phyloP scores from a whole-genome alignment of 1,284 basidiomycete genomes.

The Cutaneotrichosporon cavernicola region DNA sequence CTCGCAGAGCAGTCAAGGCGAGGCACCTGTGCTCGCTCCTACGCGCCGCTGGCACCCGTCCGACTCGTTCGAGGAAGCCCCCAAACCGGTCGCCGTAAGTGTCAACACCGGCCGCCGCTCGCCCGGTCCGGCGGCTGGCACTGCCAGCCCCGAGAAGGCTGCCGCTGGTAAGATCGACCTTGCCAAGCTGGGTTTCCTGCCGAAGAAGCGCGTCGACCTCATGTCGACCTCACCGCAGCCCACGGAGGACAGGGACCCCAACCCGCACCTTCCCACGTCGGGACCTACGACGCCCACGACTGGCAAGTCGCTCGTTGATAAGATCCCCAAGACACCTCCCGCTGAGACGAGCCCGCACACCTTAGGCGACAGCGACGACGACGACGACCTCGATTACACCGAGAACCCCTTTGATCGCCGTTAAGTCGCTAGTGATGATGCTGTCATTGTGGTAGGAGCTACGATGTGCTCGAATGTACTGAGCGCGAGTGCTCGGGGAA shows the following conservation, averaged over 20 bases:
- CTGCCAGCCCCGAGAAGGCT: constrained; percentile 29
- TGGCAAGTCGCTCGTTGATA: constrained; percentile 29
- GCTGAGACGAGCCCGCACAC: constrained; percentile 31
- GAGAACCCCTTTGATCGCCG: constrained; percentile 48
- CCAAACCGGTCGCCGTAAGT: not conserved
- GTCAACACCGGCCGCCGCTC: constrained; percentile 11
- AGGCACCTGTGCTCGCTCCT: constrained; percentile 1
- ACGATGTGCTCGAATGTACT: not conserved
- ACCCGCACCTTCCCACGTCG: constrained; percentile 38
- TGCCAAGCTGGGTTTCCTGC: constrained; percentile 52
- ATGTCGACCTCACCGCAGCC: constrained; percentile 40
- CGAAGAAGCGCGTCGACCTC: constrained; percentile 52
- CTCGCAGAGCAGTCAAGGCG: constrained; percentile 8
- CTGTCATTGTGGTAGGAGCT: not conserved
- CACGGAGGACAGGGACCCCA: constrained; percentile 32
- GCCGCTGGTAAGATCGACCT: constrained; percentile 50
- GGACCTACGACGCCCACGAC: constrained; percentile 3
- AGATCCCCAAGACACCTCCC: constrained; percentile 48
- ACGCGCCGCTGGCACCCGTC: constrained; percentile 46
- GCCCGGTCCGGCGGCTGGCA: constrained; percentile 7
- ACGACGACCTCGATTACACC: constrained; percentile 49
- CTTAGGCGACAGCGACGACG: constrained; percentile 49
- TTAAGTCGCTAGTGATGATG: not conserved
- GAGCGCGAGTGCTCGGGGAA: not conserved
- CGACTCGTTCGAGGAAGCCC: constrained; percentile 44